Evolutionary conservation across 2,329 filamentous ascomycete species (phyloP).

Genomic region (Colletotrichum sp.): DNA sequence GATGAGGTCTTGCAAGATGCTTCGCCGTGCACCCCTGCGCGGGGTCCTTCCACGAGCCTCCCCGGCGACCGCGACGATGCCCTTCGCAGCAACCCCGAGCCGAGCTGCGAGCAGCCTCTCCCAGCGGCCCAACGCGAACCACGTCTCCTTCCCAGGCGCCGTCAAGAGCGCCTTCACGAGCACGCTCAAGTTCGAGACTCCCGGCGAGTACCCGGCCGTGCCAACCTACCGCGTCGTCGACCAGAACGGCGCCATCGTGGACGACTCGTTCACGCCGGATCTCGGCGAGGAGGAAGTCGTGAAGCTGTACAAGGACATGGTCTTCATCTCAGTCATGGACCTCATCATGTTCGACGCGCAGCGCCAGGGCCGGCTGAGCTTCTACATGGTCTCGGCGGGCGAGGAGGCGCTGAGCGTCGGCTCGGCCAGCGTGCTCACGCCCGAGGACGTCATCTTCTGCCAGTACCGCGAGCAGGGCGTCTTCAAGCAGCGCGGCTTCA

Average conservation of each 20-base stretch:
- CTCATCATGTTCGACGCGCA: conserved; percentile 98
- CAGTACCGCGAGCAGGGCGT: conserved; percentile 96
- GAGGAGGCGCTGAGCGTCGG: conserved; percentile 95
- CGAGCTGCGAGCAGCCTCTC: conserved; percentile 56
- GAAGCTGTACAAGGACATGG: conserved; percentile 69
- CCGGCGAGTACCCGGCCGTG: conserved; percentile 75
- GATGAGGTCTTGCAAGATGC: conserved; percentile 27
- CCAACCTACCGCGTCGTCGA: conserved; percentile 92
- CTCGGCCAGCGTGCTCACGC: conserved; percentile 81
- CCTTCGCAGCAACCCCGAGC: conserved; percentile 26
- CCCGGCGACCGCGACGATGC: neutral
- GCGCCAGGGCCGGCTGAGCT: conserved; percentile 89
- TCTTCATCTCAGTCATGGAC: conserved; percentile 84
- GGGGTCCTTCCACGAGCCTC: conserved; percentile 27
- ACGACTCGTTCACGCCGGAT: conserved; percentile 72
- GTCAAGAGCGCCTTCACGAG: conserved; percentile 92
- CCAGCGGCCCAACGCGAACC: conserved; percentile 59
- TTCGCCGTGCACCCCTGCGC: conserved; percentile 33
- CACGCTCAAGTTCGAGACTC: conserved; percentile 76
- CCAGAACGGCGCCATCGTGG: conserved; percentile 84
- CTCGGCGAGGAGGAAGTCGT: conserved; percentile 68
- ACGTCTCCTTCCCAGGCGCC: conserved; percentile 87
- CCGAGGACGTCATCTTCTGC: conserved; percentile 88
- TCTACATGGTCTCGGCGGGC: conserved; percentile 96
- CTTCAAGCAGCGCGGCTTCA: conserved; percentile 88